Percentiles rank a stretch among this genome's conserved stretches.
Conservation (phyloP, 164 flowering plant genomes). For the Chimonanthus salicifolius region DNA sequence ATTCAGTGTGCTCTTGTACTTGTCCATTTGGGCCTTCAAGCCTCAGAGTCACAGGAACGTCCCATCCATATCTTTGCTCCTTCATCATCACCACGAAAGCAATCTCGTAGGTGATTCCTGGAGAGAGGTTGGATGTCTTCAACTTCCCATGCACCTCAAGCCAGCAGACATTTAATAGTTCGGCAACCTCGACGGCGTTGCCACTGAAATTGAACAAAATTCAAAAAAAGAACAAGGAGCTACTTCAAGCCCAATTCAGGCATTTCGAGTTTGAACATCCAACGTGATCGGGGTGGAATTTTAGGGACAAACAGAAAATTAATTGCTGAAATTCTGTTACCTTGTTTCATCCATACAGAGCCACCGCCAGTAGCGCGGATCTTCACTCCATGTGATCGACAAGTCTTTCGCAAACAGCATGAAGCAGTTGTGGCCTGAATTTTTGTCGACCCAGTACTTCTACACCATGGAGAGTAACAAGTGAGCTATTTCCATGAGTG, state of each 20-base stretch:
- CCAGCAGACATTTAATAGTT: constrained; percentile 67
- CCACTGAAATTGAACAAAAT: constrained; percentile 24
- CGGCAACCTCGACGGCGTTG: constrained; percentile 38
- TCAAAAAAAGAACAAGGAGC: not conserved
- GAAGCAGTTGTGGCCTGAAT: constrained; percentile 50
- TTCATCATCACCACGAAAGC: constrained; percentile 46
- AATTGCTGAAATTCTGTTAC: not conserved
- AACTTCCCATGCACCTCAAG: constrained; percentile 62
- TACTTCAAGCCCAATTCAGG: not conserved
- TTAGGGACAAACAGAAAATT: not conserved
- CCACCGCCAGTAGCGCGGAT: constrained; percentile 60
- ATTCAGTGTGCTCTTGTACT: constrained; percentile 31
- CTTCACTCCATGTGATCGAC: constrained; percentile 58
- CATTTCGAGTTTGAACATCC: not conserved
- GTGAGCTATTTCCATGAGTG: not conserved
- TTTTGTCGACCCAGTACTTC: constrained; percentile 35
- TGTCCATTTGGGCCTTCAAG: constrained; percentile 46
- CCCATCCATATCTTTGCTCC: constrained; percentile 60
- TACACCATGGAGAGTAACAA: not conserved
- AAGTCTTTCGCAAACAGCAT: constrained; percentile 54
- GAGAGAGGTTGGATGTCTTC: constrained; percentile 39
- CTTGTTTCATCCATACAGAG: constrained; percentile 16
- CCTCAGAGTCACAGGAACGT: constrained; percentile 49
- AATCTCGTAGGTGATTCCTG: constrained; percentile 40
- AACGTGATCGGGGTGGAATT: not conserved